Percentiles rank a stretch among this genome's conserved stretches.
These are phyloP conservation scores for Albifimbria verrucaria DNA, from an alignment of 2,329 filamentous ascomycete genomes.

Conservation along the genomic window DNA sequence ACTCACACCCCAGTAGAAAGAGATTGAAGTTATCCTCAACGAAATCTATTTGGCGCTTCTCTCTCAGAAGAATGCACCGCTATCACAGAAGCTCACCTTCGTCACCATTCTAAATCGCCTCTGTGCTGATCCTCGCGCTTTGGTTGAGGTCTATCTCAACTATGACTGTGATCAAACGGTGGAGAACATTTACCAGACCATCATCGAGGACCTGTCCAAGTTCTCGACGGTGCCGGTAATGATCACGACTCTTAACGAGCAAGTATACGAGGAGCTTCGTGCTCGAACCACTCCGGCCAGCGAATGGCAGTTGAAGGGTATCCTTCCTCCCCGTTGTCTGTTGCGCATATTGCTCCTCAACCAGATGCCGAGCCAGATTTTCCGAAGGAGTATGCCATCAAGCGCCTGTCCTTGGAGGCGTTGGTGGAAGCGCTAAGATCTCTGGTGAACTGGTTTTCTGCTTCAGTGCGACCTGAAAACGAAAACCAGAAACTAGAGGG, in stretches of 20 bases:
- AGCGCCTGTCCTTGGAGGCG: conserved; percentile 83
- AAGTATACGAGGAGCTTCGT: conserved; percentile 79
- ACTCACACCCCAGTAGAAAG: conserved; percentile 60
- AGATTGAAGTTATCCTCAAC: conserved; percentile 96
- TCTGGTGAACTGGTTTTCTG: conserved; percentile 83
- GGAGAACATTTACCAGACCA: conserved; percentile 94
- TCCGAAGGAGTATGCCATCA: conserved; percentile 86
- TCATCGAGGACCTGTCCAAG: conserved; percentile 90
- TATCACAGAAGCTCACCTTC: conserved; percentile 90
- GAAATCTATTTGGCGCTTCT: conserved; percentile 94
- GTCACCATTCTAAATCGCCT: conserved; percentile 81
- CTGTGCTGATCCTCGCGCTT: conserved; percentile 77
- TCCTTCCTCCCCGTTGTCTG: conserved; percentile 84
- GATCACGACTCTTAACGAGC: conserved; percentile 74
- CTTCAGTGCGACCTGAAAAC: conserved; percentile 58
- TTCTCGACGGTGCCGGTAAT: conserved; percentile 77
- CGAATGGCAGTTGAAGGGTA: conserved; percentile 86
- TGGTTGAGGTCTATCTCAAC: conserved; percentile 96
- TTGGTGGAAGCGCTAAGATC: conserved; percentile 86
- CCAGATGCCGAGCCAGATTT: conserved; percentile 65
- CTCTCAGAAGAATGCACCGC: conserved; percentile 79
- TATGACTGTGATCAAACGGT: conserved; percentile 96
- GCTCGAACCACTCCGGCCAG: conserved; percentile 55
- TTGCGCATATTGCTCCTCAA: conserved; percentile 65
- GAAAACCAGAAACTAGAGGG: conserved; percentile 25